Base-by-base conservation (phyloP, 116 monocot genomes). In the Trichopus zeylanicus region DNA sequence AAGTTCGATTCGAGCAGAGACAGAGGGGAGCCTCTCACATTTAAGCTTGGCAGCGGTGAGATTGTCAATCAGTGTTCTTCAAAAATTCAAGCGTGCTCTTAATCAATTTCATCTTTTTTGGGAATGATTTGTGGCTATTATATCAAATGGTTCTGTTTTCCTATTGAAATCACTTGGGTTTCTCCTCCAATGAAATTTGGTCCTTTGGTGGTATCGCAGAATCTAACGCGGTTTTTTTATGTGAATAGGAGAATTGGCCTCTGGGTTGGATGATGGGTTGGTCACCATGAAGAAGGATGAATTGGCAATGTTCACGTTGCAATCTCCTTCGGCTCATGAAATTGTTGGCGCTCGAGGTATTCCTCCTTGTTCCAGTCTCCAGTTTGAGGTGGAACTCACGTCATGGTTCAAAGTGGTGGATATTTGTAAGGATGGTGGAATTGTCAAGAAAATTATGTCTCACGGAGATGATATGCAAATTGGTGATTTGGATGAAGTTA, bases 231-330 rank as follows among this genome's bases (percentile, higher is more conserved):
- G 49, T 9, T 48, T 10, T 61, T 32, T 12, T 42, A 9, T 42
- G 52, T n/a, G 29, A 62, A 35, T 56, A 88, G 83, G 71, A 42
- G 62, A 69, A 51, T 60, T 80, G 33, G 65, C 69, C 53, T 7
- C 29, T 35, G 80, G 78, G 12, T 67, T 89, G 59, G 75, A 81
- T 65, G 62, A 78, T 57, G 89, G 78, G 26, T 66, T 84, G 46
- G 4, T 70, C 48, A 89, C 89, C 13, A 89, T 89, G 89, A 84
- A 61, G 31, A 84, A 81, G 73, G 84, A 76, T 35, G 89, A 89
- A 59, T 8, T 64, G 30, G 72, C 89, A 32, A 30, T 89, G 54
- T 84, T 84, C 65, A 84, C 78, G 18, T 21, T 84, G 42, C 78
- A 81, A 0, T 48, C 62, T 55, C 37, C 47, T 23, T 48, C 39